Base-by-base conservation (phyloP, 2,329 filamentous ascomycete species). In the Penicillium olsonii region DNA sequence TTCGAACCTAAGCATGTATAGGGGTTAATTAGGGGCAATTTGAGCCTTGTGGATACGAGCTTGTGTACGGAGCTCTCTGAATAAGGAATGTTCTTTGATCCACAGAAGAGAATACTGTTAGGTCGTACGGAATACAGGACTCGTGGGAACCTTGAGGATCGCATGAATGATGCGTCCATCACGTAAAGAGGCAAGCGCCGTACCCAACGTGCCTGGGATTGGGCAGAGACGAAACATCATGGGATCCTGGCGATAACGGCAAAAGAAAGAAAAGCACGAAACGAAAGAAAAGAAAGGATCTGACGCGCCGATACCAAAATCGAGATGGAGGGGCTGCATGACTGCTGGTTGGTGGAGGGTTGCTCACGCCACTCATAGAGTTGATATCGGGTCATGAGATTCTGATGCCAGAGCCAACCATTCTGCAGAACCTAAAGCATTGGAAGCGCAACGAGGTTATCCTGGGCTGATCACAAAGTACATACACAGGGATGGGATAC, bases 1-100 rank as follows among this genome's bases (percentile, higher is more conserved):
- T 31, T 31, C 29, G 29, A 31, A 35, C 27, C 24, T 44, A 51
- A 35, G 20, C 39, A 18, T 24, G 20, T 39, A 57, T 55, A 49
- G 45, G 54, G 51, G 52, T 53, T 52, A 52, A 58, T 60, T 60
- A 58, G 45, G 55, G 51, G 47, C 29, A 46, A 37, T 42, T 42
- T 15, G 14, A 34, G 40, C 27, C 40, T 22, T 24, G 39, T 37
- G 24, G 45, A 37, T 22, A 24, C 35, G 9, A 42, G 6, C 15
- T 22, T 9, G 15, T 24, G 18, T 12, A 17, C 12, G 12, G 11
- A 22, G 26, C 22, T 41, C 22, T 45, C 37, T 18, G 10, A 10
- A 35, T 10, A 17, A 34, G 31, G 20, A 18, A 22, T 46, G 9
- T 33, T 40, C 27, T 33, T 22, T 31, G 11, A 20, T 44, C 15